Evolutionary conservation across 1,284 basidiomycete genomes (phyloP).

Genomic region (Apiotrichum laibachii): DNA sequence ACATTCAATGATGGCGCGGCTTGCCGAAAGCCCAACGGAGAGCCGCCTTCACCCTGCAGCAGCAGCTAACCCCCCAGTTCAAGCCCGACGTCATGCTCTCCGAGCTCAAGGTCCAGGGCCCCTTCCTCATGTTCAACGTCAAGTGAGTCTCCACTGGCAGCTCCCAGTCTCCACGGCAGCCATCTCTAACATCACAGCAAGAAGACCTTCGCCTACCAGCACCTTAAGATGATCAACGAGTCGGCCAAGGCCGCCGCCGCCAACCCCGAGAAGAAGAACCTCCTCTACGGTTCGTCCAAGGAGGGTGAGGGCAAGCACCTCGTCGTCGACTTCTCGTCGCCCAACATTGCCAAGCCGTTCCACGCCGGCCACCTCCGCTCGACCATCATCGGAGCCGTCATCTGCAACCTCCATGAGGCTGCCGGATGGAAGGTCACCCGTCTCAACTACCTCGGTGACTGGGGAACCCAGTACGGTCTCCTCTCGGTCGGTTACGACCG

Average conservation of each 20-base stretch:
- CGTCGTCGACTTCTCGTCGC: slow-evolving; percentile 83
- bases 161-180: background rate
- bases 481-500: slow-evolving; percentile 90
- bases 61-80: slow-evolving; percentile 41
- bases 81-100: slow-evolving; percentile 55
- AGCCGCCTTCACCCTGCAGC: slow-evolving; percentile 42
- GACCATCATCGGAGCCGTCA: slow-evolving; percentile 95
- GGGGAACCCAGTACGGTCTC: slow-evolving; percentile 86
- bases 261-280: slow-evolving; percentile 49
- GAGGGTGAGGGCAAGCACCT: slow-evolving; percentile 69
- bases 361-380: slow-evolving; percentile 95
- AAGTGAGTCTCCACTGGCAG: slow-evolving; percentile 56
- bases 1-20: background rate
- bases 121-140: slow-evolving; percentile 79
- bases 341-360: slow-evolving; percentile 98
- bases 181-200: slow-evolving; percentile 28
- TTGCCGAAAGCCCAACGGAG: no score
- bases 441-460: slow-evolving; percentile 93
- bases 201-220: slow-evolving; percentile 66
- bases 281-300: slow-evolving; percentile 69
- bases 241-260: slow-evolving; percentile 52
- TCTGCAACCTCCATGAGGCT: slow-evolving; percentile 86
- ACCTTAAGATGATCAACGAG: slow-evolving; percentile 80
- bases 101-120: slow-evolving; percentile 62
- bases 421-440: slow-evolving; percentile 89